Evolutionary conservation across 2,329 filamentous ascomycete species (phyloP).

Genomic region (Hymenoscyphus linearis): DNA sequence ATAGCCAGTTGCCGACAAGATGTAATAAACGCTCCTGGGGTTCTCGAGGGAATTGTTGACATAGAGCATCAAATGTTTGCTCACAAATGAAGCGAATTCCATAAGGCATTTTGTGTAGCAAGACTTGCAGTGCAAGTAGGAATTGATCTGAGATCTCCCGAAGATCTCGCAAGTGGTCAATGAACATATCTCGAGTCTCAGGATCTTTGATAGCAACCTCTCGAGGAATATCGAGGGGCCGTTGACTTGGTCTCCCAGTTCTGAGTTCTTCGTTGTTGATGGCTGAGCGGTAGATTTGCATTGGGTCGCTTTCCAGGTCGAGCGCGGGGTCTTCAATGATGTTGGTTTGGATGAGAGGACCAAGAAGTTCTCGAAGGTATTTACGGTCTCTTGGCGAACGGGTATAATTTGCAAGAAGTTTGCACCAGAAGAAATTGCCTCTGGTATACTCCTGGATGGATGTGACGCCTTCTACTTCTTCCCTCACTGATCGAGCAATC

Average conservation of each 20-base stretch:
- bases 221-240: constrained; percentile 78
- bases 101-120: constrained; percentile 84
- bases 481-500: constrained; percentile 72
- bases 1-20: constrained; percentile 84
- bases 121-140: constrained; percentile 74
- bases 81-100: constrained; percentile 83
- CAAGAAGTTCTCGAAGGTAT: constrained; percentile 81
- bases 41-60: constrained; percentile 73
- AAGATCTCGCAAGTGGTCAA: constrained; percentile 88
- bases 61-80: constrained; percentile 76
- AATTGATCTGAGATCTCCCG: constrained; percentile 93
- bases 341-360: constrained; percentile 80
- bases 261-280: constrained; percentile 97
- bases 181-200: constrained; percentile 88
- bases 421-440: constrained; percentile 89
- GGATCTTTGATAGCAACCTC: constrained; percentile 94
- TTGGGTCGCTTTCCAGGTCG: constrained; percentile 91
- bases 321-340: constrained; percentile 88
- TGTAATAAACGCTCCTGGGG: constrained; percentile 73
- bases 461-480: constrained; percentile 72
- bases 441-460: constrained; percentile 80
- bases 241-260: constrained; percentile 76
- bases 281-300: constrained; percentile 92
- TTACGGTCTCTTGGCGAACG: constrained; percentile 89
- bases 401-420: constrained; percentile 79